Base-by-base conservation (phyloP, 108 stramenopile species). In the Nannochloropsis oceanica region DNA sequence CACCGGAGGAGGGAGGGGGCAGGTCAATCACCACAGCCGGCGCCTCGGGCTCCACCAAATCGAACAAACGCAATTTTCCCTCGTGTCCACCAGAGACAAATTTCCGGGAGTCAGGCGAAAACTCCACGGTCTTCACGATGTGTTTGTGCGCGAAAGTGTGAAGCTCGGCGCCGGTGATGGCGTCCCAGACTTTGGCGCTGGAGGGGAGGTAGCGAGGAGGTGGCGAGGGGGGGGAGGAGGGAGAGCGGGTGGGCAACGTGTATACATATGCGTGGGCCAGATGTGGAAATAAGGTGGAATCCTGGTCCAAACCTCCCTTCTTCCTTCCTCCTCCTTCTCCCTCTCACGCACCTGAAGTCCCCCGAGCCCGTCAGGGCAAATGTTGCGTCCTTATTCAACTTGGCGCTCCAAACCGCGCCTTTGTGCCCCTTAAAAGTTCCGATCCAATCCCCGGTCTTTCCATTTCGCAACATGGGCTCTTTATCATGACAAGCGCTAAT, bases 361-460 rank as follows among this genome's bases (percentile, higher is more conserved):
- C 96, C 97, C 24, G 92, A 92, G 8, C 94, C 98, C 43, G 95
- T 97, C 0, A 93, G 95, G 13, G 94, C 95, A n/a, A 99, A 88
- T 42, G 87, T 90, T 20, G 92, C 95, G 44, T 91, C 80, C 13
- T 92, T 88, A 87, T 99, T 96, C 46, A 99, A 87, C 81, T 93
- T 94, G 50, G 95, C 95, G n/a, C 90, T 90, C 98, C 97, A 99
- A 0, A 99, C 99, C n/a, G 99, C 99, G 42, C 99, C 99, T 91
- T 98, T 98, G 92, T 99, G 99, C 20, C 99, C 99, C 26, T 87
- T 86, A 82, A 96, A 99, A 0, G 96, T 98, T 25, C 99, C 99
- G 34, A 99, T 97, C 99, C 99, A 99, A 91, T 99, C 96, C 12
- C 99, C 99, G 1, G 95, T 93, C 26, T 91, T 82, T 8, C 94